Percentiles rank a stretch among this genome's conserved stretches.
Evolutionary conservation across 441 rosid species (phyloP).

Genomic region (Gossypium davidsonii): DNA sequence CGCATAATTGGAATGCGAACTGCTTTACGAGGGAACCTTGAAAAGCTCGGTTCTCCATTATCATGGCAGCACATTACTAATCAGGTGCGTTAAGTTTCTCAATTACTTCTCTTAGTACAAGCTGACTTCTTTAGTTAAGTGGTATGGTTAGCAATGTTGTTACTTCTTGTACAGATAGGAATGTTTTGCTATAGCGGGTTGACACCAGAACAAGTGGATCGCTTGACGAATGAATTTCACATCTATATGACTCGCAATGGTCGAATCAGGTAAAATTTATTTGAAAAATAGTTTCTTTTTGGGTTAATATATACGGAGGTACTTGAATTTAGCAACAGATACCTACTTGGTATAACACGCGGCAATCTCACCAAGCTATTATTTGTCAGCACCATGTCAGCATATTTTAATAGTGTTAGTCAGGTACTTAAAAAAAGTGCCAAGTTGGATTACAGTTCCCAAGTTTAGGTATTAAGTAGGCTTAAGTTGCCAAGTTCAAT

Average conservation of each 20-base stretch:
- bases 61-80: constrained; percentile 88
- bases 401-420: too few relatives aligned
- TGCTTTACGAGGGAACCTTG: constrained; percentile 68
- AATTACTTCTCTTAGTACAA: neutral
- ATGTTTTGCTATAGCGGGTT: constrained; percentile 96
- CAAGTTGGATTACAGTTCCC: too few relatives aligned
- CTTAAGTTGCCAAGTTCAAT: too few relatives aligned
- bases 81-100: constrained; percentile 42
- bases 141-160: neutral
- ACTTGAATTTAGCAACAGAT: too few relatives aligned
- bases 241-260: constrained; percentile 92
- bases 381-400: too few relatives aligned
- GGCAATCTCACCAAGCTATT: too few relatives aligned
- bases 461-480: too few relatives aligned
- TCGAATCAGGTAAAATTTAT: constrained; percentile 63
- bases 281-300: neutral
- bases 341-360: too few relatives aligned
- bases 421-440: too few relatives aligned
- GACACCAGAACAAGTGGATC: constrained; percentile 89
- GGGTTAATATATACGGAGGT: too few relatives aligned
- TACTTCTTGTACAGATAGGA: constrained; percentile 58
- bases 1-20: constrained; percentile 87
- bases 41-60: constrained; percentile 67
- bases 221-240: constrained; percentile 65
- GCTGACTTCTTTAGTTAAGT: neutral